Conservation (phyloP, 2,329 filamentous ascomycete species). For the Colletotrichum chlorophyti region DNA sequence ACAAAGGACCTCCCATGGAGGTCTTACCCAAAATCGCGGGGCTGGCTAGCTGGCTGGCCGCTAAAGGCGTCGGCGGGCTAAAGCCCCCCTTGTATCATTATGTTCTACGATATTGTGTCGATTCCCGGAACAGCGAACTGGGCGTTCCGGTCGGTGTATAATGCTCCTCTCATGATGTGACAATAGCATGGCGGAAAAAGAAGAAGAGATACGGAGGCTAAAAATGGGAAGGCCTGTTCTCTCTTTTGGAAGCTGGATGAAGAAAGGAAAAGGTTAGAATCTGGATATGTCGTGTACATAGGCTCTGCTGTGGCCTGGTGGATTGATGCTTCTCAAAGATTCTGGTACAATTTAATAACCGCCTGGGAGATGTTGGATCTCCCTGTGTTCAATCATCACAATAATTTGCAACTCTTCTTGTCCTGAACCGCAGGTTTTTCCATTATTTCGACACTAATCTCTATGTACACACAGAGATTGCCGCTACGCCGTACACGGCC, state of each 20-base stretch:
- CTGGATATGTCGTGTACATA: constrained; percentile 21
- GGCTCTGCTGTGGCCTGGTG: constrained; percentile 6
- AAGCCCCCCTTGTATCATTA: constrained; percentile 42
- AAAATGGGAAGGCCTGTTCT: constrained; percentile 20
- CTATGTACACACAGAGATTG: neutral
- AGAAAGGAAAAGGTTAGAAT: constrained; percentile 26
- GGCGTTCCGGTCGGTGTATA: constrained; percentile 44
- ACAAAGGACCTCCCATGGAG: neutral
- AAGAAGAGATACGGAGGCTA: neutral
- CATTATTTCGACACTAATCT: neutral
- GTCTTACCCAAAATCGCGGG: constrained; percentile 3
- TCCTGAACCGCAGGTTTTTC: no score
- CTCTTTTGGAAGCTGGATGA: no score
- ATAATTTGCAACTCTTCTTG: no score
- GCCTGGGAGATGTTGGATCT: constrained; percentile 17
- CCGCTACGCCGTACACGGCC: neutral
- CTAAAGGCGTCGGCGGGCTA: constrained; percentile 9
- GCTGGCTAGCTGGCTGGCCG: neutral
- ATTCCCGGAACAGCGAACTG: constrained; percentile 29
- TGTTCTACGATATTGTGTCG: constrained; percentile 27
- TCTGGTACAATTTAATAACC: constrained; percentile 26
- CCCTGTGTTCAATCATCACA: constrained; percentile 3
- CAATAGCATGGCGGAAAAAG: constrained; percentile 24
- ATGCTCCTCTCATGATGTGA: constrained; percentile 54
- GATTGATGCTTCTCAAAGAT: constrained; percentile 13